phyloP scores from a whole-genome alignment of 1,139 yeast genomes.

The Suhomyces taliae region DNA sequence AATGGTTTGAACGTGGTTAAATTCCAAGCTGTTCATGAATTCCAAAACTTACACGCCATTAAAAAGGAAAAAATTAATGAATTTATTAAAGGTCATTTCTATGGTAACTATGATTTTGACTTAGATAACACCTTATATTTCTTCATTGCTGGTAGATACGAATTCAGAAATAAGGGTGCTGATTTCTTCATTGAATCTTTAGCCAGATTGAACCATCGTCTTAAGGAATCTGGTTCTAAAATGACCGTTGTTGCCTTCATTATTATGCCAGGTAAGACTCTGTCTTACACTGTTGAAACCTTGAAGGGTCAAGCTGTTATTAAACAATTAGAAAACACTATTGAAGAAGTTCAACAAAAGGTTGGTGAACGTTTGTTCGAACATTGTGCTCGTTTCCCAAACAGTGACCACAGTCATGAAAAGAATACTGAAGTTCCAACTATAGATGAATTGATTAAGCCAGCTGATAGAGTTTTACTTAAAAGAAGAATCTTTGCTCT shows the following conservation, averaged over 20 bases:
- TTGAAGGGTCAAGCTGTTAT: slow-evolving; percentile 95
- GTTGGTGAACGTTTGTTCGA: slow-evolving; percentile 89
- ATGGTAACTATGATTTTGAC: slow-evolving; percentile 94
- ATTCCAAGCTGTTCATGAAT: slow-evolving; percentile 96
- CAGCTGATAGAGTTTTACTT: slow-evolving; percentile 84
- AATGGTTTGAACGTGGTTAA: slow-evolving; percentile 95
- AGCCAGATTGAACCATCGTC: slow-evolving; percentile 85
- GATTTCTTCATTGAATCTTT: slow-evolving; percentile 92
- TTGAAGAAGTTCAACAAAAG: slow-evolving; percentile 81
- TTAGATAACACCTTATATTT: slow-evolving; percentile 90
- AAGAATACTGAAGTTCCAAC: slow-evolving; percentile 52
- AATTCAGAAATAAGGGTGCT: slow-evolving; percentile 94
- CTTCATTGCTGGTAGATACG: slow-evolving; percentile 97
- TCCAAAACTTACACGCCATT: slow-evolving; percentile 91
- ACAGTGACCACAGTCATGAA: slow-evolving; percentile 60
- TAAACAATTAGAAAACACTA: slow-evolving; percentile 85
- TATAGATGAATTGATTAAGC: slow-evolving; percentile 79
- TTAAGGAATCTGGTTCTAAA: slow-evolving; percentile 79
- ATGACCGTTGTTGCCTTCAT: slow-evolving; percentile 97
- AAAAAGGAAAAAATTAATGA: slow-evolving; percentile 92
- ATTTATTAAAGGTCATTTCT: slow-evolving; percentile 94
- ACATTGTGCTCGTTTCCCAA: slow-evolving; percentile 82
- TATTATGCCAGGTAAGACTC: slow-evolving; percentile 95
- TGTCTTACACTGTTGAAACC: slow-evolving; percentile 93
- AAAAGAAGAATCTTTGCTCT: slow-evolving; percentile 93